Conservation (phyloP, 1,284 basidiomycete genomes). For the Trichosporon inkin region DNA sequence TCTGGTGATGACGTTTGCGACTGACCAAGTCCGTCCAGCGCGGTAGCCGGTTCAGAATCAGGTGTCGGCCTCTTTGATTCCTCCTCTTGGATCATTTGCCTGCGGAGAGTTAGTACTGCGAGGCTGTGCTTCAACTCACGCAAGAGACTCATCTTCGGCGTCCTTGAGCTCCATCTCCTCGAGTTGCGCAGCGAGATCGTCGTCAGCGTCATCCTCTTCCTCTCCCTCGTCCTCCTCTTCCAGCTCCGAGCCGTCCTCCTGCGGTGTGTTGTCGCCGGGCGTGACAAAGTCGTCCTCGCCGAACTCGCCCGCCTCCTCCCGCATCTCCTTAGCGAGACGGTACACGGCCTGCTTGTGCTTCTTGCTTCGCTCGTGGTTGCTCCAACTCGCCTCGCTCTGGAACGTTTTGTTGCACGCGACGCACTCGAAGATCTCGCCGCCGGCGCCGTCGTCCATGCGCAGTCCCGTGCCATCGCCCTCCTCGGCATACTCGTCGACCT, state of each 20-base stretch:
- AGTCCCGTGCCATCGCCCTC: slow-evolving; percentile 37
- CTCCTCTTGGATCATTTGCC: slow-evolving; percentile 11
- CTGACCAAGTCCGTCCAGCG: slow-evolving; percentile 5
- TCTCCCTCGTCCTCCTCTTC: slow-evolving; percentile 22
- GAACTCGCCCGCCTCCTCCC: slow-evolving; percentile 19
- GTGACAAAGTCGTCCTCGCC: slow-evolving; percentile 22
- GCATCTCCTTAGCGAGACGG: slow-evolving; percentile 67
- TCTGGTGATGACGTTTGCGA: not conserved
- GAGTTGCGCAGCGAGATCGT: slow-evolving; percentile 12
- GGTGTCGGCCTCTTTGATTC: slow-evolving; percentile 17
- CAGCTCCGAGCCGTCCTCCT: slow-evolving; percentile 6
- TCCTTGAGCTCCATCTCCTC: slow-evolving; percentile 23
- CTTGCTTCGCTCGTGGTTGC: slow-evolving; percentile 92
- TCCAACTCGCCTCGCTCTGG: slow-evolving; percentile 87
- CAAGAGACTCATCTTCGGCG: slow-evolving; percentile 19
- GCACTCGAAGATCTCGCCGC: slow-evolving; percentile 67
- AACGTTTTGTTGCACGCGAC: slow-evolving; percentile 92
- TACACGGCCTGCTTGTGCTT: slow-evolving; percentile 90
- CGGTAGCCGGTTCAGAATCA: slow-evolving; percentile 26
- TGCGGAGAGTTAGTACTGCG: fast-evolving
- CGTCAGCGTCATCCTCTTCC: slow-evolving; percentile 20
- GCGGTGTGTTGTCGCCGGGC: slow-evolving; percentile 33
- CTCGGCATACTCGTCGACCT: slow-evolving; percentile 34
- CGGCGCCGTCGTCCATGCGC: slow-evolving; percentile 33
- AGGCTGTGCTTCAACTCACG: slow-evolving; percentile 9